A percentile compares a stretch with the other conserved stretches of the same genome.
Conservation (phyloP, 768 basidiomycete species). For the Boletellus emodensis region DNA sequence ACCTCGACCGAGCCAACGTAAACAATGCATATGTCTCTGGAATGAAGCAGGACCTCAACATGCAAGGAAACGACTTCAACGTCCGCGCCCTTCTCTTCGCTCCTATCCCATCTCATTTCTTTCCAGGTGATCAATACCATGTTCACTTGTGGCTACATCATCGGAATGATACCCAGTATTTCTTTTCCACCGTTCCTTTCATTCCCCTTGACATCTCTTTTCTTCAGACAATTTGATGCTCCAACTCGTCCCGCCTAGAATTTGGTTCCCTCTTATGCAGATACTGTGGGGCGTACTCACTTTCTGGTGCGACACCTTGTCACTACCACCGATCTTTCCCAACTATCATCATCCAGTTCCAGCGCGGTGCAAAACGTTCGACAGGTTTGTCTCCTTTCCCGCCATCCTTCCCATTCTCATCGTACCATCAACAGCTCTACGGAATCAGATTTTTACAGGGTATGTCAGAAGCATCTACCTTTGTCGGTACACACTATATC, state of each 20-base stretch:
- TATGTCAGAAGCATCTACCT: conserved; percentile 69
- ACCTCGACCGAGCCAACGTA: conserved; percentile 66
- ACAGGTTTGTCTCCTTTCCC: conserved; percentile 38
- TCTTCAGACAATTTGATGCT: conserved; percentile 59
- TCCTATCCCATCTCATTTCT: not conserved
- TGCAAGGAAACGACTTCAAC: conserved; percentile 64
- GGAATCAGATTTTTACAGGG: conserved; percentile 73
- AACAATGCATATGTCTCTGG: conserved; percentile 77
- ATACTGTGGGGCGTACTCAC: conserved; percentile 64
- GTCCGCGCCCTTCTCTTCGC: conserved; percentile 25
- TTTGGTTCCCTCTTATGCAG: conserved; percentile 66
- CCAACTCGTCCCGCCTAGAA: conserved; percentile 56
- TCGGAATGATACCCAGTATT: conserved; percentile 70
- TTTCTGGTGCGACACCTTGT: conserved; percentile 42
- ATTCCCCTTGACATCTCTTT: conserved; percentile 2
- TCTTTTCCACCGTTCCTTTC: not conserved
- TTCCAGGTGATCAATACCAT: conserved; percentile 60
- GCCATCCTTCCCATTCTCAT: not conserved
- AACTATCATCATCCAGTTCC: conserved; percentile 37
- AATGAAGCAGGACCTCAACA: conserved; percentile 67
- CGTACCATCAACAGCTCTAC: conserved; percentile 44
- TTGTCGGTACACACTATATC: conserved; percentile 70
- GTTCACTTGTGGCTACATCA: conserved; percentile 71
- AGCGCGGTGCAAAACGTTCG: conserved; percentile 52
- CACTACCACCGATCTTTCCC: not conserved